Evolutionary conservation across 108 stramenopile genomes (phyloP).

Genomic region (Craspedostauros australis): DNA sequence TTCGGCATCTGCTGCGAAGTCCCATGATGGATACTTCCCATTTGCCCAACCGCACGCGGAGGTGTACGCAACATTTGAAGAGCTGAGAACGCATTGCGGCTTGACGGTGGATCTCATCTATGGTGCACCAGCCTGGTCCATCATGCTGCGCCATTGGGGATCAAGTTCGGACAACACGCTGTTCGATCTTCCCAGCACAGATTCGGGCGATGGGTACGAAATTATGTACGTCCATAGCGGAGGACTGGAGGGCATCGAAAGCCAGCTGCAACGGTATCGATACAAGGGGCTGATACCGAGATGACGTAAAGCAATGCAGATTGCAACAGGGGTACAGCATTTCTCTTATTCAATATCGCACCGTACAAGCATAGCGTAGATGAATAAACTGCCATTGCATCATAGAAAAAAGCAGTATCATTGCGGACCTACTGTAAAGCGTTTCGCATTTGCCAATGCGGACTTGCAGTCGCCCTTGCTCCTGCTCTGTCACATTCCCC

Average conservation of each 20-base stretch:
- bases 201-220: conserved; percentile 51
- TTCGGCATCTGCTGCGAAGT: too few species aligned
- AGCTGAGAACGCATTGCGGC: conserved; percentile 56
- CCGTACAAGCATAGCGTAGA: too few species aligned
- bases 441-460: too few species aligned
- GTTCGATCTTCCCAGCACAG: neutral
- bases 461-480: too few species aligned
- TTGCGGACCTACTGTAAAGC: too few species aligned
- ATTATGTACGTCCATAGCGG: conserved; percentile 90
- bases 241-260: conserved; percentile 84
- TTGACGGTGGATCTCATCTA: conserved; percentile 68
- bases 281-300: conserved; percentile 79
- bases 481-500: too few species aligned
- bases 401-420: too few species aligned
- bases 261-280: conserved; percentile 81
- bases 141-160: conserved; percentile 68
- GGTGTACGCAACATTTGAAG: conserved; percentile 54
- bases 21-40: conserved; percentile 51
- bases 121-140: conserved; percentile 70
- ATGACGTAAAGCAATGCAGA: too few species aligned
- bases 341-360: too few species aligned
- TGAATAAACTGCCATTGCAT: too few species aligned
- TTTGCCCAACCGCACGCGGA: conserved; percentile 64
- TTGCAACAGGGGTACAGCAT: too few species aligned
- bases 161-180: conserved; percentile 29